Conservation (phyloP, 2,329 filamentous ascomycete species). For the Calonectria hongkongensis region DNA sequence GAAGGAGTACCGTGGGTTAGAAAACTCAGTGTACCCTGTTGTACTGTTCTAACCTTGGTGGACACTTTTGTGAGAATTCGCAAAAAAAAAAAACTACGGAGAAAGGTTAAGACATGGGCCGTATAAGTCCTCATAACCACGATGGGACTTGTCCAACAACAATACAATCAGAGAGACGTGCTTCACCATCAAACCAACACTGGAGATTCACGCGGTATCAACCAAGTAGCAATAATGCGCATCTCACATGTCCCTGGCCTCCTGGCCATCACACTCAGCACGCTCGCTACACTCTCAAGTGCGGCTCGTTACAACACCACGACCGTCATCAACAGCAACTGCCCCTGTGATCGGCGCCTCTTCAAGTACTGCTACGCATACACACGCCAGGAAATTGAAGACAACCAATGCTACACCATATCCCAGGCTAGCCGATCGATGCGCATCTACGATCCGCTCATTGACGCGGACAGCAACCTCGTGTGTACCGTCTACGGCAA, state of each 20-base stretch:
- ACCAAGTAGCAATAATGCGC: background rate
- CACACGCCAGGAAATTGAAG: conserved; percentile 15
- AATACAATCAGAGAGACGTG: background rate
- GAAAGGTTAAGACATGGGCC: background rate
- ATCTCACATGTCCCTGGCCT: background rate
- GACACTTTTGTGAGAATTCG: background rate
- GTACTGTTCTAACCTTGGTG: background rate
- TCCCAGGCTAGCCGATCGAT: conserved; percentile 33
- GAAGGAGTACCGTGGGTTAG: background rate
- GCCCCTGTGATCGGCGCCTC: conserved; percentile 32
- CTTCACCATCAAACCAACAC: background rate
- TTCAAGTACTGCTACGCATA: conserved; percentile 28
- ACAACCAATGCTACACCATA: conserved; percentile 23
- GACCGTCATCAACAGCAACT: conserved; percentile 31
- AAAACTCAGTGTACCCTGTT: background rate
- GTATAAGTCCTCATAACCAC: conserved; percentile 27
- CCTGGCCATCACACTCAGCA: background rate
- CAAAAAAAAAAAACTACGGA: background rate
- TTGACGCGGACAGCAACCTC: conserved; percentile 13
- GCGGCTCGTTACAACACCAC: conserved; percentile 23
- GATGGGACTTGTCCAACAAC: background rate
- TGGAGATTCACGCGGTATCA: background rate
- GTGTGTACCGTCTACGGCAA: conserved; percentile 20
- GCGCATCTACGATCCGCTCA: conserved; percentile 23
- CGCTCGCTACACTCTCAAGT: background rate